phyloP scores from a whole-genome alignment of 2,329 filamentous ascomycete genomes.

The Fusarium sulawesiense region DNA sequence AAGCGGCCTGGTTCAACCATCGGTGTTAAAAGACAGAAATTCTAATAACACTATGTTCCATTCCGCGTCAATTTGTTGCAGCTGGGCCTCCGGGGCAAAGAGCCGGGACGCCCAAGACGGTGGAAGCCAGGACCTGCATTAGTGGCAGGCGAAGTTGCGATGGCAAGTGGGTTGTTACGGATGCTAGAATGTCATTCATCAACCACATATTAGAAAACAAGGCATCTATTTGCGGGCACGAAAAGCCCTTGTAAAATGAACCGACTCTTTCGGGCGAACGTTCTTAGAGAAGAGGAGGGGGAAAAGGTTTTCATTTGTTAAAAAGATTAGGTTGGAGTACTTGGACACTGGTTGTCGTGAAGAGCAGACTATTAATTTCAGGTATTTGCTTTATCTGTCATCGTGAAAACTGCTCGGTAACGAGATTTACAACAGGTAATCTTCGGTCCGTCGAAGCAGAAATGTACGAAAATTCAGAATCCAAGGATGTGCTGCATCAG shows the following conservation, averaged over 20 bases:
- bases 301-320: neutral
- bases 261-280: neutral
- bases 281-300: neutral
- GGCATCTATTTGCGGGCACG: neutral
- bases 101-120: constrained; percentile 37
- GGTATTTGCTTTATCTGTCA: constrained; percentile 16
- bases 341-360: neutral
- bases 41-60: neutral
- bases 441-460: constrained; percentile 15
- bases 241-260: neutral
- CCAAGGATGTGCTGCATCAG: constrained; percentile 18
- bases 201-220: neutral
- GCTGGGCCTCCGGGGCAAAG: constrained; percentile 31
- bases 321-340: neutral
- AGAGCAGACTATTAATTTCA: constrained; percentile 12
- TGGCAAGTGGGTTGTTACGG: constrained; percentile 7
- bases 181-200: neutral
- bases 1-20: constrained; percentile 7
- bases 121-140: constrained; percentile 46
- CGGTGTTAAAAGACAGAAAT: constrained; percentile 26
- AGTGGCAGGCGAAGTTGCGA: constrained; percentile 39
- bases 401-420: neutral
- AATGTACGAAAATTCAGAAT: constrained; percentile 1
- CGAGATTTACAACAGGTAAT: neutral
- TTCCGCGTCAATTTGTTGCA: constrained; percentile 32